A percentile compares a stretch with the other conserved stretches of the same genome.
Evolutionary conservation across 2,329 filamentous ascomycete species (phyloP).

Genomic region (Thyridium curvatum): DNA sequence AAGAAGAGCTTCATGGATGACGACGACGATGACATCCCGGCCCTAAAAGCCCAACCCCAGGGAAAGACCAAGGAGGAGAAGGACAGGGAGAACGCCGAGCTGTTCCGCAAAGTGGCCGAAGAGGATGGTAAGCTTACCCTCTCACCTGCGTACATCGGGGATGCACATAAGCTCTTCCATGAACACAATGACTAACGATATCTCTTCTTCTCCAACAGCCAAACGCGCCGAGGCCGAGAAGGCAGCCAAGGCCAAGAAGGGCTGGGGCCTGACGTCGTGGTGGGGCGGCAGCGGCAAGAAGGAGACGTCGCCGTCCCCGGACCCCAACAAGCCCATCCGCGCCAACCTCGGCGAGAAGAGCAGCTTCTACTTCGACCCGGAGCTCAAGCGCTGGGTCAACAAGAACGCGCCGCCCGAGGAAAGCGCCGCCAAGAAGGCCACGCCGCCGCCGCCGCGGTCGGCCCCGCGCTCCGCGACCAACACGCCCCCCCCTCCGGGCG

Average conservation of each 20-base stretch:
- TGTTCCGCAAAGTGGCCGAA: slow-evolving; percentile 78
- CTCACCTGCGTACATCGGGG: too few relatives aligned
- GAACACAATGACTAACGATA: slow-evolving; percentile 2
- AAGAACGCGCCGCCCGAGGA: slow-evolving; percentile 75
- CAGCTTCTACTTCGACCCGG: slow-evolving; percentile 88
- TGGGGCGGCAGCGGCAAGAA: slow-evolving; percentile 67
- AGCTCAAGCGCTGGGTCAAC: slow-evolving; percentile 98
- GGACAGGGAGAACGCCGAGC: slow-evolving; percentile 76
- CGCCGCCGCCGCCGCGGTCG: slow-evolving; percentile 73
- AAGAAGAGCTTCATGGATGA: slow-evolving; percentile 80
- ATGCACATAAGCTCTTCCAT: too few relatives aligned
- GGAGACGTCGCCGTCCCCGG: slow-evolving; percentile 42
- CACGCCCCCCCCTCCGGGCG: slow-evolving; percentile 43
- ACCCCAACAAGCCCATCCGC: slow-evolving; percentile 63
- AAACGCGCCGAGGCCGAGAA: slow-evolving; percentile 52
- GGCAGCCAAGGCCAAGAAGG: slow-evolving; percentile 49
- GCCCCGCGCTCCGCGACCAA: slow-evolving; percentile 46
- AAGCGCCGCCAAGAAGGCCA: slow-evolving; percentile 51
- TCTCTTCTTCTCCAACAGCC: slow-evolving; percentile 32
- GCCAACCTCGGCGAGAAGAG: slow-evolving; percentile 93
- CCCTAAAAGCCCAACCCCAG: slow-evolving; percentile 40
- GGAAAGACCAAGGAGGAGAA: slow-evolving; percentile 60
- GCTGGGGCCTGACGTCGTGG: slow-evolving; percentile 83
- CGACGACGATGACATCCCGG: slow-evolving; percentile 65
- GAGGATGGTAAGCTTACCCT: slow-evolving; percentile 52